These are phyloP conservation scores for Vanrija sp. DNA, from an alignment of 1,284 basidiomycete species.

Conservation along the genomic window DNA sequence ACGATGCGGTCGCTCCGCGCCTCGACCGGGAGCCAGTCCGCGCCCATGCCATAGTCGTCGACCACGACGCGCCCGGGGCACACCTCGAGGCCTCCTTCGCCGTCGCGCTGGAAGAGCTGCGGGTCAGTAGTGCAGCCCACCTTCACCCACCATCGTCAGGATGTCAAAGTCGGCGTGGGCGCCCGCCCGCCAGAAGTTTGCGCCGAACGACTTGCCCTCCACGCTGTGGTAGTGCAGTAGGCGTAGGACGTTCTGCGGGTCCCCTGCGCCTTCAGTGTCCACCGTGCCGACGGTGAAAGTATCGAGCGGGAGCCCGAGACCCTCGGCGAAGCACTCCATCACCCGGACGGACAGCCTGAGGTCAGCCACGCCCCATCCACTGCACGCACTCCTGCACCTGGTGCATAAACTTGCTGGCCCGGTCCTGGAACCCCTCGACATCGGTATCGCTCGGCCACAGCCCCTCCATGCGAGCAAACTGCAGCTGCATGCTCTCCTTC, in stretches of 20 bases:
- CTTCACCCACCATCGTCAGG: conserved; percentile 8
- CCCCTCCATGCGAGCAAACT: conserved; percentile 35
- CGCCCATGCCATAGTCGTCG: conserved; percentile 35
- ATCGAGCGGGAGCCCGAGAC: conserved; percentile 24
- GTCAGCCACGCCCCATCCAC: conserved; percentile 4
- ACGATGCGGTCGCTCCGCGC: conserved; percentile 32
- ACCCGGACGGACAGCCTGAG: conserved; percentile 25
- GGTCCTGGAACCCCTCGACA: conserved; percentile 14
- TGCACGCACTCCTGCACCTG: conserved; percentile 24
- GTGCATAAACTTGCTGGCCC: conserved; percentile 27
- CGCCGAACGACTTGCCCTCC: conserved; percentile 31
- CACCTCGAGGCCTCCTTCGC: conserved; percentile 35
- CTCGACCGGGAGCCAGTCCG: conserved; percentile 28
- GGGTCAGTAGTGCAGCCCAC: neutral
- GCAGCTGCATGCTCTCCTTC: conserved; percentile 19
- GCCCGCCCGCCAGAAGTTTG: conserved; percentile 36
- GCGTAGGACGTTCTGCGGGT: conserved; percentile 29
- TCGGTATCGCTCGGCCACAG: conserved; percentile 29
- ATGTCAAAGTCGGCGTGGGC: conserved; percentile 37
- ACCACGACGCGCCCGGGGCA: conserved; percentile 35
- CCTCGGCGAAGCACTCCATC: conserved; percentile 35
- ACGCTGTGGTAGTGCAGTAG: conserved; percentile 33
- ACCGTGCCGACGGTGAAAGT: conserved; percentile 31
- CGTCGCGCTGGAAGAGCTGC: conserved; percentile 33
- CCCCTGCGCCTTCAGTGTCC: conserved; percentile 20